phyloP scores from a whole-genome alignment of 352 stramenopile species.

The Pythium rishiriense region DNA sequence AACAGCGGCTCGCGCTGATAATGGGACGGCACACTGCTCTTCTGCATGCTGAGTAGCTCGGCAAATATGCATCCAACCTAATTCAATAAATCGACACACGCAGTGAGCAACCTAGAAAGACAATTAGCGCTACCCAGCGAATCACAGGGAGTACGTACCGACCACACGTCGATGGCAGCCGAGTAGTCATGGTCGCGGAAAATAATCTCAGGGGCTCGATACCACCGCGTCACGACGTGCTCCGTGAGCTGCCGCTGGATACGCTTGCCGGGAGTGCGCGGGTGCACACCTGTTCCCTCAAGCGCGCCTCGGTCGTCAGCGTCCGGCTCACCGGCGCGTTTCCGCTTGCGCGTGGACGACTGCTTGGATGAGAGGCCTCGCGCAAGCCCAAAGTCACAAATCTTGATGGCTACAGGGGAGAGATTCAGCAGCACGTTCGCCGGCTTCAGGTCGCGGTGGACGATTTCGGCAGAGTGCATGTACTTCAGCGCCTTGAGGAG shows the following conservation, averaged over 20 bases:
- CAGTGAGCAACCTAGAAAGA: neutral
- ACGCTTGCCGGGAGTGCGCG: conserved; percentile 67
- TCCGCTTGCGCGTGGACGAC: conserved; percentile 58
- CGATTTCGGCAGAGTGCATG: conserved; percentile 88
- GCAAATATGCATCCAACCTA: conserved; percentile 95
- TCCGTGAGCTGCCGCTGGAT: conserved; percentile 93
- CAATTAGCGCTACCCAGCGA: too few species aligned
- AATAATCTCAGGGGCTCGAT: conserved; percentile 94
- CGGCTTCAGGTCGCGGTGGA: conserved; percentile 88
- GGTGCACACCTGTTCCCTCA: conserved; percentile 67
- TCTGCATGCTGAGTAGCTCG: conserved; percentile 96
- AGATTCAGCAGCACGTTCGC: conserved; percentile 88
- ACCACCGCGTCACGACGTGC: conserved; percentile 95
- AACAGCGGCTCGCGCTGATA: conserved; percentile 94
- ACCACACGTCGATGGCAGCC: conserved; percentile 87
- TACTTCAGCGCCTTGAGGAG: conserved; percentile 89
- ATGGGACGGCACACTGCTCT: conserved; percentile 93
- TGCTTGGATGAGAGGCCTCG: conserved; percentile 66
- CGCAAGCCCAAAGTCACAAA: conserved; percentile 84
- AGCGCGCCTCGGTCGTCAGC: conserved; percentile 61
- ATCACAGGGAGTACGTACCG: conserved; percentile 47
- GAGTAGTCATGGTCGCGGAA: conserved; percentile 90
- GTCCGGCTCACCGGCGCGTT: conserved; percentile 41
- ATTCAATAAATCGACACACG: neutral
- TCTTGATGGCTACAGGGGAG: conserved; percentile 85